Percentiles rank a stretch among this genome's conserved stretches.
These are phyloP conservation scores for Cucurbitaria berberidis DNA, from an alignment of 2,329 filamentous ascomycete species.

Conservation along the genomic window DNA sequence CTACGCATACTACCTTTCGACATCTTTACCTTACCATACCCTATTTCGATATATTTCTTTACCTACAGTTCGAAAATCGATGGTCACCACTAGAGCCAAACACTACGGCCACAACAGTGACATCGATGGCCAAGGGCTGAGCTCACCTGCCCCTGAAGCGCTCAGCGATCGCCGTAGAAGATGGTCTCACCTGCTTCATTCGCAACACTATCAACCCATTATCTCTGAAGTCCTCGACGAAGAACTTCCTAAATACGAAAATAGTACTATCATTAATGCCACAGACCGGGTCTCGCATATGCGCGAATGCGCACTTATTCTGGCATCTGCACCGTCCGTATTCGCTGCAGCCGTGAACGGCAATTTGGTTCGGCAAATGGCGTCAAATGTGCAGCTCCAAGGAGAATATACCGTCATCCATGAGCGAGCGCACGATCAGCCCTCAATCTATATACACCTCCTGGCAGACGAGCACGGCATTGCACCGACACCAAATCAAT, in stretches of 20 bases:
- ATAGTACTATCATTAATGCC: constrained; percentile 18
- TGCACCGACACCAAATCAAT: constrained; percentile 32
- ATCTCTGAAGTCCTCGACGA: constrained; percentile 30
- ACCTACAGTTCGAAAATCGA: not conserved
- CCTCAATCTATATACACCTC: constrained; percentile 39
- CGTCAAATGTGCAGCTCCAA: constrained; percentile 18
- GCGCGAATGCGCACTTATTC: constrained; percentile 35
- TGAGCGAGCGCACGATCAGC: constrained; percentile 27
- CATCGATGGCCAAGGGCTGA: too few relatives aligned
- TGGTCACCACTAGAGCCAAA: constrained; percentile 9
- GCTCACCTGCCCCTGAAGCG: constrained; percentile 1
- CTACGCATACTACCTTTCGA: not conserved
- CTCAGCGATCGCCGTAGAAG: constrained; percentile 18
- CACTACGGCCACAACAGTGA: not conserved
- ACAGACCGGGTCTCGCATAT: constrained; percentile 15
- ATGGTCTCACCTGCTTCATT: constrained; percentile 24
- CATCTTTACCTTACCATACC: not conserved
- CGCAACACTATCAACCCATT: constrained; percentile 26
- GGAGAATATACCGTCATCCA: constrained; percentile 24
- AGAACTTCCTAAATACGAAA: constrained; percentile 33
- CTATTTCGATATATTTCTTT: not conserved
- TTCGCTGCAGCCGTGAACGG: constrained; percentile 36
- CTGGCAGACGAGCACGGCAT: constrained; percentile 28
- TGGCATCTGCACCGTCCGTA: constrained; percentile 31
- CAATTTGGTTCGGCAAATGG: constrained; percentile 23